Percentiles rank a stretch among this genome's conserved stretches.
Evolutionary conservation across 192 early-diverging fungal species (phyloP).

Genomic region (Coemansia sp.): DNA sequence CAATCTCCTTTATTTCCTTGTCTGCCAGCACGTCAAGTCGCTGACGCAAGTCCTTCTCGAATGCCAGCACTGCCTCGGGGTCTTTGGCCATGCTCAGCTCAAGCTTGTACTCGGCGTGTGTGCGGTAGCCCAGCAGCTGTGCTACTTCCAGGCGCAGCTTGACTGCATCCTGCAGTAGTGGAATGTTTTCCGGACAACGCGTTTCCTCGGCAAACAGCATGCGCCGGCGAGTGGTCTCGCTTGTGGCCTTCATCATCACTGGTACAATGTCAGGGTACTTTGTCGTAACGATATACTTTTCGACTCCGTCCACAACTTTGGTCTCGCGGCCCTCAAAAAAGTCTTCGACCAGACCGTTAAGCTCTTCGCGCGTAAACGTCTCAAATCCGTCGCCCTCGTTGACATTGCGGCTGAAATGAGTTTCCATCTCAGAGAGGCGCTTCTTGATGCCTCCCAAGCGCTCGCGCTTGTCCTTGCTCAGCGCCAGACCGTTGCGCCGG

Average conservation of each 20-base stretch:
- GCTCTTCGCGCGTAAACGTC: slow-evolving; percentile 57
- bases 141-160: slow-evolving; percentile 57
- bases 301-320: slow-evolving; percentile 60
- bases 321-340: slow-evolving; percentile 65
- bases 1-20: slow-evolving; percentile 60
- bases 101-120: slow-evolving; percentile 70
- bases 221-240: slow-evolving; percentile 57
- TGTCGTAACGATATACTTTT: slow-evolving; percentile 68
- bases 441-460: slow-evolving; percentile 61
- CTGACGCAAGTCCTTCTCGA: slow-evolving; percentile 63
- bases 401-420: slow-evolving; percentile 70
- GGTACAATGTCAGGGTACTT: slow-evolving; percentile 65
- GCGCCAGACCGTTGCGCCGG: slow-evolving; percentile 69
- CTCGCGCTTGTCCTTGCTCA: slow-evolving; percentile 61
- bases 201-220: slow-evolving; percentile 56
- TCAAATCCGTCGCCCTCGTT: slow-evolving; percentile 64
- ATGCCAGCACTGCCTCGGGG: slow-evolving; percentile 61
- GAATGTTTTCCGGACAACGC: slow-evolving; percentile 63
- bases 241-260: slow-evolving; percentile 54
- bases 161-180: slow-evolving; percentile 60
- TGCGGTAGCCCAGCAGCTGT: slow-evolving; percentile 66
- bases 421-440: slow-evolving; percentile 61
- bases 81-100: slow-evolving; percentile 83
- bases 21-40: slow-evolving; percentile 60
- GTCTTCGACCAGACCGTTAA: slow-evolving; percentile 71